Percentiles rank a stretch among this genome's conserved stretches.
Conservation (phyloP, 192 early-diverging fungal genomes). For the Spizellomyces sp. region DNA sequence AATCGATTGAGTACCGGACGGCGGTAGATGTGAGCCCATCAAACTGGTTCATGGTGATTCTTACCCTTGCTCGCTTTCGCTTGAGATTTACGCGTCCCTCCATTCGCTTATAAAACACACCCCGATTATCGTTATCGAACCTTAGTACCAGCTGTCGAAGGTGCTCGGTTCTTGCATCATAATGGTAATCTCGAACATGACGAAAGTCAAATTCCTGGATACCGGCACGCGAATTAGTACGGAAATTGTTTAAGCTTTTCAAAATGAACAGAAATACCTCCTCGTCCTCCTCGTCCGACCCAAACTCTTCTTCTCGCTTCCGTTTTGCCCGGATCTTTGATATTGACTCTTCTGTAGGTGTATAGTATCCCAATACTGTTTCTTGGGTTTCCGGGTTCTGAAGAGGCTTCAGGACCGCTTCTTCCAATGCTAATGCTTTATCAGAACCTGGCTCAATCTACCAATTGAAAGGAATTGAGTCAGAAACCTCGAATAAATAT, state of each 20-base stretch:
- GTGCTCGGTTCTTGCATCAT: neutral
- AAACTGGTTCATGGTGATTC: neutral
- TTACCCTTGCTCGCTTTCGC: slow-evolving; percentile 29
- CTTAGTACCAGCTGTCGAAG: slow-evolving; percentile 10
- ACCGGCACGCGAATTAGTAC: neutral
- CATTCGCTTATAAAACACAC: slow-evolving; percentile 24
- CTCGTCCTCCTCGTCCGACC: neutral
- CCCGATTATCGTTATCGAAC: slow-evolving; percentile 5
- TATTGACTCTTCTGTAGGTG: neutral
- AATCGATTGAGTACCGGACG: neutral
- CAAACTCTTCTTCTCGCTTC: neutral
- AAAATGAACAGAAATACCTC: too few relatives aligned
- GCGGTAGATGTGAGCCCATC: too few relatives aligned
- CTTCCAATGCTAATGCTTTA: slow-evolving; percentile 13
- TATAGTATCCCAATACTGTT: slow-evolving; percentile 29
- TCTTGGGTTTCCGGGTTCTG: slow-evolving; percentile 13
- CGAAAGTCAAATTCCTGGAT: slow-evolving; percentile 1
- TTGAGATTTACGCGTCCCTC: slow-evolving; percentile 14
- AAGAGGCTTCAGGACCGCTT: slow-evolving; percentile 28
- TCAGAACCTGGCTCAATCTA: slow-evolving; percentile 8
- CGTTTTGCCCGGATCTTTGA: neutral
- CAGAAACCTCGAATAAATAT: neutral
- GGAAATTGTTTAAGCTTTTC: too few relatives aligned
- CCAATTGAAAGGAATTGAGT: neutral
- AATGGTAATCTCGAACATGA: slow-evolving; percentile 22